Evolutionary conservation across 192 early-diverging fungal species (phyloP).

Genomic region (Phlyctochytrium bullatum): DNA sequence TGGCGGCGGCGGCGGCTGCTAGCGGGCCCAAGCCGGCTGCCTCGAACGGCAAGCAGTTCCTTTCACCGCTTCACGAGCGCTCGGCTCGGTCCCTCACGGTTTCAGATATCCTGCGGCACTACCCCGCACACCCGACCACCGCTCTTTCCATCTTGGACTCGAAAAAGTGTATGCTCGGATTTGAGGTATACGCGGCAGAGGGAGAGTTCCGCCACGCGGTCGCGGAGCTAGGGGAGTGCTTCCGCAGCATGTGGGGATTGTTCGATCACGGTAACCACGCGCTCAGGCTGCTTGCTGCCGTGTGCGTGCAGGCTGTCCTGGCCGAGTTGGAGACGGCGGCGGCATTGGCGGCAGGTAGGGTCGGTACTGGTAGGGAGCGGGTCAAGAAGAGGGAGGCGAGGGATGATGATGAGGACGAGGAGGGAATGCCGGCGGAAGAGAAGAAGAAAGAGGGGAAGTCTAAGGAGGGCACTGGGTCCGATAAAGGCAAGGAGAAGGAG

Average conservation of each 20-base stretch:
- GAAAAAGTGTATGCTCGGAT: not conserved
- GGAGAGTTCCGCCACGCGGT: conserved; percentile 15
- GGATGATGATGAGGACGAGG: not conserved
- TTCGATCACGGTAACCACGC: conserved; percentile 26
- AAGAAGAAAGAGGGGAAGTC: not conserved
- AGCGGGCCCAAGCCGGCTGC: no score
- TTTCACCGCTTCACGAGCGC: conserved; percentile 12
- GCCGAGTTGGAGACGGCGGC: not conserved
- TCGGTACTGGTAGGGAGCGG: not conserved
- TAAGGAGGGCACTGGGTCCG: no score
- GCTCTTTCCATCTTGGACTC: not conserved
- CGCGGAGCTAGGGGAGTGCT: conserved; percentile 19
- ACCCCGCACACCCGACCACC: conserved; percentile 4
- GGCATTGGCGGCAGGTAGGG: not conserved
- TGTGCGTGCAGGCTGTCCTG: conserved; percentile 23
- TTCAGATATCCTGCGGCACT: conserved; percentile 11
- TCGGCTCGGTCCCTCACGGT: conserved; percentile 14
- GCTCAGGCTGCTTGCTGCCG: conserved; percentile 22
- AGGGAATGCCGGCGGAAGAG: not conserved
- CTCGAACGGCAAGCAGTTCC: no score
- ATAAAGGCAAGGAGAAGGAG: no score
- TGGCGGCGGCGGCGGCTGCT: no score
- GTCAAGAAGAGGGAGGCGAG: not conserved
- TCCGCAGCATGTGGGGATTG: conserved; percentile 26
- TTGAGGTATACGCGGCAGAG: not conserved